These are phyloP conservation scores for Ulota crispa DNA, from an alignment of 225 moss, liverwort and hornwort species.

Conservation along the genomic window DNA sequence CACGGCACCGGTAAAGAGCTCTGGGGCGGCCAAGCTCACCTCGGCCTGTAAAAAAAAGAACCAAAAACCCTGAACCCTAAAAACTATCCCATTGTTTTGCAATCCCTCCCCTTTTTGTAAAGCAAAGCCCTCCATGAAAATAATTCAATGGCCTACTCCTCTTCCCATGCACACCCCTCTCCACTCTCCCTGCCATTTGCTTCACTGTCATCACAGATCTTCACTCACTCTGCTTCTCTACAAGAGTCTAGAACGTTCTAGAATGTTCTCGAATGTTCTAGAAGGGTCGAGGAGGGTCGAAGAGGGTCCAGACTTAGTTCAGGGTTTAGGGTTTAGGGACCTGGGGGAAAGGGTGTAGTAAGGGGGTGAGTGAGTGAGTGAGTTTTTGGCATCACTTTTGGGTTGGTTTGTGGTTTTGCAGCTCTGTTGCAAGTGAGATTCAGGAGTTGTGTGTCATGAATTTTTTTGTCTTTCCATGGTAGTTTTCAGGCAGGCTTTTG, in stretches of 20 bases:
- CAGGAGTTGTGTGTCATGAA: background rate
- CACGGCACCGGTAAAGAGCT: constrained; percentile 89
- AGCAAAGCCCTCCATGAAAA: constrained; percentile 12
- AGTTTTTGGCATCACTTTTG: background rate
- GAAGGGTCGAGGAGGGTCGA: too few species aligned
- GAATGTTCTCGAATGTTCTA: background rate
- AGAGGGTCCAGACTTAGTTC: too few species aligned
- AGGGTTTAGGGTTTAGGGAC: background rate
- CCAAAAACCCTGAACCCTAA: background rate
- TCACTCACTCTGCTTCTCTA: constrained; percentile 12
- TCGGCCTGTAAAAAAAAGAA: constrained; percentile 52
- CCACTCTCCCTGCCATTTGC: constrained; percentile 17
- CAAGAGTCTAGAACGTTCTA: constrained; percentile 7
- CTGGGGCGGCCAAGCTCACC: constrained; percentile 69
- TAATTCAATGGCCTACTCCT: constrained; percentile 8
- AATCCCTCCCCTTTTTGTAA: constrained; percentile 12
- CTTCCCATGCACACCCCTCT: background rate
- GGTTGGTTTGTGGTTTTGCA: background rate
- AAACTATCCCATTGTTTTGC: too few species aligned
- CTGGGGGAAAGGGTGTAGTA: background rate
- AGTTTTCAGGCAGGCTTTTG: constrained; percentile 10
- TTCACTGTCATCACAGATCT: constrained; percentile 4
- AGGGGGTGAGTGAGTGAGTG: background rate
- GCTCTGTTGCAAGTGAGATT: background rate
- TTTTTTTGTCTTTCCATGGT: background rate